A percentile compares a stretch with the other conserved stretches of the same genome.
Evolutionary conservation across 169 alveolate species (phyloP).

Genomic region (Besnoitia besnoiti): DNA sequence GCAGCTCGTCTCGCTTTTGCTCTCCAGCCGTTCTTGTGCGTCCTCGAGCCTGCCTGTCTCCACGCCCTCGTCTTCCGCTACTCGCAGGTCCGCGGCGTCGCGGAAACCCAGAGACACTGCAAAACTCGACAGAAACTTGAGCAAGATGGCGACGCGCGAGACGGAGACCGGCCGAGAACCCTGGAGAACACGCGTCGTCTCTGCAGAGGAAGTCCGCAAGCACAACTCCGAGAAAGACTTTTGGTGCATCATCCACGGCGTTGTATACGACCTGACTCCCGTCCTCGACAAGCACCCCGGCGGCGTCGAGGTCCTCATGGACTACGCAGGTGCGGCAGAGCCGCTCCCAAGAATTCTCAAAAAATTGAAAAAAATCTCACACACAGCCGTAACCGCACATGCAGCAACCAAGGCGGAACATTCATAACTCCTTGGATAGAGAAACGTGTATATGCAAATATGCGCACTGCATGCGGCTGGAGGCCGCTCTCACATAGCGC

Average conservation of each 20-base stretch:
- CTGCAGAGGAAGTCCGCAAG: constrained; percentile 71
- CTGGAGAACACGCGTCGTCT: not conserved
- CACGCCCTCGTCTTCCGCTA: no score
- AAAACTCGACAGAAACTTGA: constrained; percentile 24
- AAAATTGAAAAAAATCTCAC: not conserved
- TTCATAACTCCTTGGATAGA: not conserved
- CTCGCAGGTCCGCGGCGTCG: no score
- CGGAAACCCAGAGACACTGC: no score
- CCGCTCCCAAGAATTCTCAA: no score
- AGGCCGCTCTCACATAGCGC: no score
- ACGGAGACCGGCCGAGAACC: not conserved
- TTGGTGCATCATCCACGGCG: constrained; percentile 79
- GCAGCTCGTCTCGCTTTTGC: no score
- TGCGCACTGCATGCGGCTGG: not conserved
- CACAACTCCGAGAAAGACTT: constrained; percentile 78
- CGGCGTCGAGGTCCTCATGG: constrained; percentile 57
- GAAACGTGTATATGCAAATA: not conserved
- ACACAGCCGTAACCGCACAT: not conserved
- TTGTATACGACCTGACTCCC: constrained; percentile 80
- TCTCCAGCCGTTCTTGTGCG: no score
- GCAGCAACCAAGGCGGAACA: not conserved
- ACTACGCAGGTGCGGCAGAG: constrained; percentile 29
- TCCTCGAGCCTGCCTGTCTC: no score
- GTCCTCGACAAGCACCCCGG: constrained; percentile 74
- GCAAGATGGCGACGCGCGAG: not conserved